These are phyloP conservation scores for Phalaenopsis aphrodite DNA, from an alignment of 106 monocot genomes.

Conservation along the genomic window DNA sequence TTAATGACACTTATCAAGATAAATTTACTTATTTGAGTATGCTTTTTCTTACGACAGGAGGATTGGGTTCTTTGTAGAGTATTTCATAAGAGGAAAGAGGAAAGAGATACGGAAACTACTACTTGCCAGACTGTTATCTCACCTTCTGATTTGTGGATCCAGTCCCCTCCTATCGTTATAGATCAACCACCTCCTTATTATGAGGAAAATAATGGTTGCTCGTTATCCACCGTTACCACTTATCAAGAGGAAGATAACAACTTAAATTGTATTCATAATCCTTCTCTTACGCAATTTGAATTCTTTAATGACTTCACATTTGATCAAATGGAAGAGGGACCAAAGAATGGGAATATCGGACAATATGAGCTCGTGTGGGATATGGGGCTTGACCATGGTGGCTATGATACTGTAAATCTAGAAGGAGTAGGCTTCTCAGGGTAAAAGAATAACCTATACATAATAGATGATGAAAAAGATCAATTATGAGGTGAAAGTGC, in stretches of 20 bases:
- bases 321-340: background rate
- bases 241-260: background rate
- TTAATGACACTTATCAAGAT: background rate
- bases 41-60: background rate
- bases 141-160: background rate
- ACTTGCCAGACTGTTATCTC: background rate
- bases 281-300: background rate
- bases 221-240: background rate
- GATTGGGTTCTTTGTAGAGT: conserved; percentile 12
- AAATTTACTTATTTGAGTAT: background rate
- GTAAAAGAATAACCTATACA: background rate
- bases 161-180: background rate
- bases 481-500: background rate
- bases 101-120: background rate
- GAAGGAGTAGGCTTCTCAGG: background rate
- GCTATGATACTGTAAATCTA: background rate
- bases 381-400: background rate
- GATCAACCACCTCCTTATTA: background rate
- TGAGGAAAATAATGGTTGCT: background rate
- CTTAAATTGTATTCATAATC: background rate
- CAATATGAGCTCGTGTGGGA: background rate
- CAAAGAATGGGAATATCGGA: background rate
- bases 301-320: background rate
- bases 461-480: background rate
- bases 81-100: background rate